Evolutionary conservation across 2,329 filamentous ascomycete genomes (phyloP).

Genomic region (Penicillium brevicompactum): DNA sequence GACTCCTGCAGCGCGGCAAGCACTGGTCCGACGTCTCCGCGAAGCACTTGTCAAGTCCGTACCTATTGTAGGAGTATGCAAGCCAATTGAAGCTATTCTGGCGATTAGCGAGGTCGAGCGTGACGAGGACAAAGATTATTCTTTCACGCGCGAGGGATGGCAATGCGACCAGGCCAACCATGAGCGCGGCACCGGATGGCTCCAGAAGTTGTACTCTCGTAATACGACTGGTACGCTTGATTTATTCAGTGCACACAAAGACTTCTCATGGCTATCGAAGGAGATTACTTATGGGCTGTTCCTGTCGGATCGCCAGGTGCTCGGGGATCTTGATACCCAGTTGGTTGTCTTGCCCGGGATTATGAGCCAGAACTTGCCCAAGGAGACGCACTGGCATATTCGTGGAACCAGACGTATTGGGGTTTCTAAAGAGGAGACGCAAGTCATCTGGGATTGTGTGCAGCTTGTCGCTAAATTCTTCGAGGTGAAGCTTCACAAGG

Average conservation of each 20-base stretch:
- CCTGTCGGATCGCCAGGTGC: constrained; percentile 44
- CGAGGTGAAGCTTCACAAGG: constrained; percentile 30
- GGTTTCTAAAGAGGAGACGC: constrained; percentile 42
- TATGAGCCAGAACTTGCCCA: constrained; percentile 47
- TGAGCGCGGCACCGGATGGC: constrained; percentile 57
- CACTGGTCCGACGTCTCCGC: constrained; percentile 45
- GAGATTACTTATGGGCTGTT: constrained; percentile 69
- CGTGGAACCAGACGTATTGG: constrained; percentile 46
- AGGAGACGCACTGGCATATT: constrained; percentile 50
- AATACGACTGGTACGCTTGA: constrained; percentile 44
- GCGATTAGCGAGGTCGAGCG: constrained; percentile 56
- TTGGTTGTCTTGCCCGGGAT: constrained; percentile 47
- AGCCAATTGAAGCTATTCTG: constrained; percentile 62
- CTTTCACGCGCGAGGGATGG: constrained; percentile 59
- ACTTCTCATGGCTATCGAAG: constrained; percentile 72
- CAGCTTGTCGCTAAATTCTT: constrained; percentile 32
- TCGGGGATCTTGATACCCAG: constrained; percentile 48
- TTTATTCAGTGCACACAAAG: constrained; percentile 33
- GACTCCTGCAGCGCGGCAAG: constrained; percentile 32
- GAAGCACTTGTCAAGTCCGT: constrained; percentile 64
- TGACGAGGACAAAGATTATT: constrained; percentile 61
- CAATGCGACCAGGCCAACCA: constrained; percentile 59
- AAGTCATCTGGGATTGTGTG: constrained; percentile 37
- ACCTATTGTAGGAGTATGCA: constrained; percentile 62
- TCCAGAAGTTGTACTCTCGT: constrained; percentile 58